phyloP scores from a whole-genome alignment of 371 early-diverging fungal species.

The Apophysomyces variabilis region DNA sequence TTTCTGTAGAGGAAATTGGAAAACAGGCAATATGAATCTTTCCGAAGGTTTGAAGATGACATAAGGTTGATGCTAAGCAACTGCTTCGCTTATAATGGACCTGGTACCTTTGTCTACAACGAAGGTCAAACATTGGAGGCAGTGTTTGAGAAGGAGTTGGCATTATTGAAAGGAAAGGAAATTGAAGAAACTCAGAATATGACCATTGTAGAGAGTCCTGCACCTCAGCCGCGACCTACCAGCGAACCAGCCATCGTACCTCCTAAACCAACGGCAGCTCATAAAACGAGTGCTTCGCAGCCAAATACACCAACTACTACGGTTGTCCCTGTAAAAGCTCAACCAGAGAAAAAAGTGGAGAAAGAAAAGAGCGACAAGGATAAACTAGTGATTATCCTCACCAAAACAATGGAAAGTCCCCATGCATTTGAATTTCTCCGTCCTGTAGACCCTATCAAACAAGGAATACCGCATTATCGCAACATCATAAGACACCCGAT shows the following conservation, averaged over 20 bases:
- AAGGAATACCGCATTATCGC: constrained; percentile 68
- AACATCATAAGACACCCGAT: constrained; percentile 93
- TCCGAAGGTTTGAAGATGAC: constrained; percentile 72
- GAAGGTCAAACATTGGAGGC: constrained; percentile 55
- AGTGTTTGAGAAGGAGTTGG: constrained; percentile 49
- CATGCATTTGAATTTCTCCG: constrained; percentile 49
- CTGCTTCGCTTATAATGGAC: constrained; percentile 58
- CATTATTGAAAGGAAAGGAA: constrained; percentile 37
- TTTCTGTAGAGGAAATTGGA: constrained; percentile 68
- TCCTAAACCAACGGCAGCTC: constrained; percentile 6
- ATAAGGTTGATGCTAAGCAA: constrained; percentile 61
- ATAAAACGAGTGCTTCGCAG: not conserved
- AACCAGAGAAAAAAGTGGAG: constrained; percentile 6
- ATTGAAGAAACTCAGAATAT: constrained; percentile 38
- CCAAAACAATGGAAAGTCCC: constrained; percentile 35
- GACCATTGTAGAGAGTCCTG: constrained; percentile 57
- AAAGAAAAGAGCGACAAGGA: constrained; percentile 30
- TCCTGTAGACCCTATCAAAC: constrained; percentile 55
- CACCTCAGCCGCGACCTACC: not conserved
- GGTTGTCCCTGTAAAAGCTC: constrained; percentile 18
- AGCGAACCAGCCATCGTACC: constrained; percentile 15
- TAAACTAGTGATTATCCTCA: constrained; percentile 33
- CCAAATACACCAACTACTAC: constrained; percentile 6
- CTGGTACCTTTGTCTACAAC: constrained; percentile 52
- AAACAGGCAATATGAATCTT: constrained; percentile 41